Evolutionary conservation across 495 filamentous ascomycete species (phyloP), one percentile per base, ranked within the genome.

Genomic region (Chaetomium fimeti): DNA sequence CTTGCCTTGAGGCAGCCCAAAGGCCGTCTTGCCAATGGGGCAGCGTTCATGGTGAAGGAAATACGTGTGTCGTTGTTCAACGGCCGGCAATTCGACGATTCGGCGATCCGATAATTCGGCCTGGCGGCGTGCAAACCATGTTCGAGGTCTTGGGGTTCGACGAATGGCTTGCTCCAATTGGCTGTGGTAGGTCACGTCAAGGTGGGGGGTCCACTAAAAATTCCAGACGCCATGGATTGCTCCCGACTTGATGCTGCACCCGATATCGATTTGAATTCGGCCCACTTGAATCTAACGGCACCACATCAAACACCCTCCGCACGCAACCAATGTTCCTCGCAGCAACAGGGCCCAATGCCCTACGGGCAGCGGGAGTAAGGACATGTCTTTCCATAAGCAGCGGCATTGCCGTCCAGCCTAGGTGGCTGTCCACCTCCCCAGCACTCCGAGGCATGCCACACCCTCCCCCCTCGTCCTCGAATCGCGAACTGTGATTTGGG

Each of bases 1-100:
- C 84, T 73, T 25, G 84, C 78, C 76, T 87, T 86, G 76, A 87
- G 84, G 78, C 85, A 86, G 83, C 83, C 82, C 79, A 89, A 77
- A 63, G 84, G 88, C 86, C 85, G 86, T 74, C 86, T 59, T 53
- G 62, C 73, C 61, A 83, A 76, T 65, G 78, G 77, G 64, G 83
- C 72, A 58, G 76, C 78, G 72, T 88, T 86, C 88, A 90, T 90
- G 58, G 5, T n/a, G 18, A 18, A 5, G 43, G 22, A 15, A 13
- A 25, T 36, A 9, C 32, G 38, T 25, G 27, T 36, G 63, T 40
- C 47, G 57, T 27, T 27, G 47, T n/a, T 43, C 48, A 45, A 18
- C 51, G 13, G 20, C 24, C 12, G 56, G 28, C 36, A 42, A 29
- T 54, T 43, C 28, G 61, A n/a, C 18, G 7, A 32, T 32, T 32